Conservation (phyloP, 2,329 filamentous ascomycete genomes). For the Coleophoma crateriformis region DNA sequence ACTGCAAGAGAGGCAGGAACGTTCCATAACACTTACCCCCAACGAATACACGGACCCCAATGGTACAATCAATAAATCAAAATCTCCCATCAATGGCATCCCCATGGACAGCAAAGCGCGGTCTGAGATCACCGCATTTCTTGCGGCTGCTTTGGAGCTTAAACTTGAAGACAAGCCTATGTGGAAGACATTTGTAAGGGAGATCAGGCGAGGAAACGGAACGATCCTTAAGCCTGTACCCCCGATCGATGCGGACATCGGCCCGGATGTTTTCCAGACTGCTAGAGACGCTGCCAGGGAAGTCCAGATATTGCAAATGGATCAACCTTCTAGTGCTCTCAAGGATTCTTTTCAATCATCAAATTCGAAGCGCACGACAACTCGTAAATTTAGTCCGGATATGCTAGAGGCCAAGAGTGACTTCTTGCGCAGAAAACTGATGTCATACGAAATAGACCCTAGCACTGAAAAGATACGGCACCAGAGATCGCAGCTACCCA, state of each 20-base stretch:
- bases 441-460: not conserved
- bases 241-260: not conserved
- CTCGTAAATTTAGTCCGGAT: not conserved
- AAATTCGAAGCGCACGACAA: not conserved
- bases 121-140: not conserved
- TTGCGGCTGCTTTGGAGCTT: not conserved
- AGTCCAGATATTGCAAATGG: not conserved
- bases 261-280: not conserved
- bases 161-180: not conserved
- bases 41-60: not conserved
- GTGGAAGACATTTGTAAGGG: not conserved
- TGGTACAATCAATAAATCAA: not conserved
- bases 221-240: not conserved
- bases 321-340: not conserved
- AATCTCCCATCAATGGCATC: not conserved
- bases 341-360: not conserved
- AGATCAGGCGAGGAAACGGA: not conserved
- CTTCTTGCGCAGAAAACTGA: not conserved
- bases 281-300: not conserved
- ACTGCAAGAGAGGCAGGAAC: not conserved
- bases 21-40: not conserved
- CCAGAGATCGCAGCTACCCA: slow-evolving; percentile 48
- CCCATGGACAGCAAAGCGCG: not conserved
- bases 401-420: not conserved
- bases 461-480: not conserved